A percentile compares a stretch with the other conserved stretches of the same genome.
phyloP scores from a whole-genome alignment of 257 asterid genomes.

The Dorcoceras hygrometricum region DNA sequence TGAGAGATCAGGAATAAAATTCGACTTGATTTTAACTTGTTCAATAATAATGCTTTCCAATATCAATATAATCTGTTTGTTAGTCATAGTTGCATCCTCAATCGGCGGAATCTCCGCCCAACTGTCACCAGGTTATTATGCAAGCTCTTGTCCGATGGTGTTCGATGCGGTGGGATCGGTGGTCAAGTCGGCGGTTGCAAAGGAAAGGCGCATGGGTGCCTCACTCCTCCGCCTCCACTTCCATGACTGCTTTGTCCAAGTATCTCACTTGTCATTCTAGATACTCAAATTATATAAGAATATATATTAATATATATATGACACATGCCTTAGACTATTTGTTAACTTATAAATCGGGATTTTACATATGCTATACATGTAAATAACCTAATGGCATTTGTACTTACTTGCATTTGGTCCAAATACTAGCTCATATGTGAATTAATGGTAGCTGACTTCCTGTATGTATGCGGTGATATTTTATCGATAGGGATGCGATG shows the following conservation, averaged over 20 bases:
- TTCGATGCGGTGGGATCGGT: conserved; percentile 29
- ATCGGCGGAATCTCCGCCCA: conserved; percentile 33
- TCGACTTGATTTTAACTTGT: conserved; percentile 13
- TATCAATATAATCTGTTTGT: not conserved
- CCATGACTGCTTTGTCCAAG: conserved; percentile 56
- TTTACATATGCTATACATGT: too few relatives aligned
- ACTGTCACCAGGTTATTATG: conserved; percentile 35
- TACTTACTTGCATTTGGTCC: too few relatives aligned
- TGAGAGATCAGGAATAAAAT: too few relatives aligned
- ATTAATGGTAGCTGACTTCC: too few relatives aligned
- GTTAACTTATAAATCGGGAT: too few relatives aligned
- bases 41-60: not conserved
- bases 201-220: conserved; percentile 50
- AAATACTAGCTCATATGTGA: too few relatives aligned
- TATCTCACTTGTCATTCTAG: too few relatives aligned
- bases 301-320: too few relatives aligned
- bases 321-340: too few relatives aligned
- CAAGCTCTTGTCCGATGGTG: conserved; percentile 42
- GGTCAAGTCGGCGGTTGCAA: conserved; percentile 32
- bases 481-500: conserved; percentile 54
- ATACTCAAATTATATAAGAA: too few relatives aligned
- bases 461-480: too few relatives aligned
- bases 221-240: conserved; percentile 46
- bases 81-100: conserved; percentile 15
- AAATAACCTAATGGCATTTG: too few relatives aligned